phyloP scores from a whole-genome alignment of 805 yeast species.

The Metschnikowia dekortorum region DNA sequence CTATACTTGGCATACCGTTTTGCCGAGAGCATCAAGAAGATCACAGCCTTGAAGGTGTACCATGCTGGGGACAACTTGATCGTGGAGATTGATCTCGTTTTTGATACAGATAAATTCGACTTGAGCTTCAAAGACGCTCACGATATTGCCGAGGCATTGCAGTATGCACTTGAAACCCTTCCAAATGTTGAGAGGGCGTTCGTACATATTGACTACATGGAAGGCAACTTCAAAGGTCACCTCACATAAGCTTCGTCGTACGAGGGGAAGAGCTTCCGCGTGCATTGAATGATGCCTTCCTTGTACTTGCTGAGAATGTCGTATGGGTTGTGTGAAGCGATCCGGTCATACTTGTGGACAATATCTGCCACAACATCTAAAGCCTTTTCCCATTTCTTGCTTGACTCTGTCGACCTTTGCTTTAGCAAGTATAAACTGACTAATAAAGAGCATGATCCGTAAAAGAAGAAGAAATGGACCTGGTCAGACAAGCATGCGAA shows the following conservation, averaged over 20 bases:
- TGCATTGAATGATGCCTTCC: constrained; percentile 16
- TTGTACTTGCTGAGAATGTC: constrained; percentile 32
- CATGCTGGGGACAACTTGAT: constrained; percentile 75
- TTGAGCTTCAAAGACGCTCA: constrained; percentile 63
- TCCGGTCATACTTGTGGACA: constrained; percentile 26
- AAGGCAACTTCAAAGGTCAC: constrained; percentile 41
- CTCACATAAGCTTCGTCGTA: constrained; percentile 18
- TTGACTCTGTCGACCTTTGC: background rate
- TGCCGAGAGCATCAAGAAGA: constrained; percentile 59
- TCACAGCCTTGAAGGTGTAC: constrained; percentile 66
- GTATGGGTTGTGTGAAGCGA: constrained; percentile 23
- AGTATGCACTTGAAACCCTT: constrained; percentile 72
- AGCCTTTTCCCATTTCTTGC: constrained; percentile 4
- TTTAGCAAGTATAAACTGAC: constrained; percentile 18
- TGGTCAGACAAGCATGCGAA: constrained; percentile 72
- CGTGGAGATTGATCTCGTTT: constrained; percentile 72
- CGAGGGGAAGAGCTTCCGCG: constrained; percentile 8
- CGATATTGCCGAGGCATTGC: constrained; percentile 77
- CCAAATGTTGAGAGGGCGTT: constrained; percentile 78
- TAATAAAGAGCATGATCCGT: constrained; percentile 36
- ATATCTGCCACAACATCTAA: constrained; percentile 18
- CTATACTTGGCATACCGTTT: constrained; percentile 65
- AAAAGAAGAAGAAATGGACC: constrained; percentile 51
- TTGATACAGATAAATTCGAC: constrained; percentile 38
- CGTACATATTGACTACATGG: constrained; percentile 70